Evolutionary conservation across 2,329 filamentous ascomycete species (phyloP).

Genomic region (Pseudopithomyces chartarum): DNA sequence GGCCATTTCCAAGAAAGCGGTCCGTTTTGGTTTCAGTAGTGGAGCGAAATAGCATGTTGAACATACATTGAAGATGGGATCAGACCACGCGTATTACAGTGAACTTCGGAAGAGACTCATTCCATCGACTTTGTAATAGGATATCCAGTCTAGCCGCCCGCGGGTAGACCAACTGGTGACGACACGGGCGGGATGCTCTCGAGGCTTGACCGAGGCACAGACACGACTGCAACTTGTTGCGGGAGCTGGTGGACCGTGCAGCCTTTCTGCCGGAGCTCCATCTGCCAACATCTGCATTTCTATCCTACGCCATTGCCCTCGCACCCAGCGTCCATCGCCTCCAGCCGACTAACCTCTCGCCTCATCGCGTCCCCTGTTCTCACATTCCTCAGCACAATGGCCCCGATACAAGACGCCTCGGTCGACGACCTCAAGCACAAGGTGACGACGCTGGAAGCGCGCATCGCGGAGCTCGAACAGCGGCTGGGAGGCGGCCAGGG

Average conservation of each 20-base stretch:
- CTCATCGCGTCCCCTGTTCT: constrained; percentile 16
- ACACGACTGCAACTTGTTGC: background rate
- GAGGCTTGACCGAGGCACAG: constrained; percentile 4
- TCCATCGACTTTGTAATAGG: no score
- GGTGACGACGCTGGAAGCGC: constrained; percentile 80
- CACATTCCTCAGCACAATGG: constrained; percentile 64
- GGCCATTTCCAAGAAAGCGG: background rate
- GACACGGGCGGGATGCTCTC: background rate
- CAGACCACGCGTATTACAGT: no score
- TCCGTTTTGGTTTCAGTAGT: no score
- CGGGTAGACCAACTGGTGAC: background rate
- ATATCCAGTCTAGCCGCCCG: no score
- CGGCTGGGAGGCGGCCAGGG: constrained; percentile 58
- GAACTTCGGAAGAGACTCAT: no score
- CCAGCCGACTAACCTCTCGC: constrained; percentile 5
- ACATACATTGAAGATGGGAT: no score
- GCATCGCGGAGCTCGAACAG: constrained; percentile 83
- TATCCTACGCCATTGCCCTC: constrained; percentile 20
- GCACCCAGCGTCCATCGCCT: constrained; percentile 16
- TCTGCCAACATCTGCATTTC: constrained; percentile 10
- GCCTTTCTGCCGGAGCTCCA: constrained; percentile 10
- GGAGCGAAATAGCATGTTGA: no score
- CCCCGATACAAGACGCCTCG: constrained; percentile 79
- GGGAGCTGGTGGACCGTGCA: constrained; percentile 2
- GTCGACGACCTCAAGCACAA: constrained; percentile 84